Percentiles rank a stretch among this genome's conserved stretches.
Evolutionary conservation across 768 basidiomycete genomes (phyloP).

Genomic region (Kwoniella sp.): DNA sequence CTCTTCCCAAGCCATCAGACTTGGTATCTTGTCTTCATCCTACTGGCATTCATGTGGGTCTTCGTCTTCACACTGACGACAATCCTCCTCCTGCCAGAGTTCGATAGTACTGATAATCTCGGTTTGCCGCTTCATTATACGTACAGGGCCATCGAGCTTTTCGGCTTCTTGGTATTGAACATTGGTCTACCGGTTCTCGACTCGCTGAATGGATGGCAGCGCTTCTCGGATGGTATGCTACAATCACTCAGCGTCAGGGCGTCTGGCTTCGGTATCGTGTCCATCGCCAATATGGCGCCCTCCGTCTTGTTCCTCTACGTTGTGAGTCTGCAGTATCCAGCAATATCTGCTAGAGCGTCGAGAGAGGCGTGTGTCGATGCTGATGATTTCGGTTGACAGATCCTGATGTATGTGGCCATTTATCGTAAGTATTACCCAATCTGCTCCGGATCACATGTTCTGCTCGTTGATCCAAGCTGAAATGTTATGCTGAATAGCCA

Average conservation of each 20-base stretch:
- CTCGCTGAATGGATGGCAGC: constrained; percentile 27
- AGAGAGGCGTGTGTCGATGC: neutral
- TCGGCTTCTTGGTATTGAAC: constrained; percentile 45
- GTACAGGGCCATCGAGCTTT: constrained; percentile 36
- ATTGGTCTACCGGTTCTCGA: constrained; percentile 39
- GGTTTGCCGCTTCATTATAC: neutral
- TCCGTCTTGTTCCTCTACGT: constrained; percentile 45
- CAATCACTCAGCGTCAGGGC: constrained; percentile 48
- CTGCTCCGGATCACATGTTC: no score
- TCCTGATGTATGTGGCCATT: constrained; percentile 51
- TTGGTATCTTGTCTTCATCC: constrained; percentile 45
- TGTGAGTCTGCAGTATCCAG: constrained; percentile 13
- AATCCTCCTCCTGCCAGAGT: no score
- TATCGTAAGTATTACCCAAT: constrained; percentile 38
- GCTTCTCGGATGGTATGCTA: constrained; percentile 43
- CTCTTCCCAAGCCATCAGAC: constrained; percentile 53
- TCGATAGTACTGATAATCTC: no score
- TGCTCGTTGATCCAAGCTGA: no score
- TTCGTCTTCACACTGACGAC: no score
- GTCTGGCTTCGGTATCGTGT: constrained; percentile 46
- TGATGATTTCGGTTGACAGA: constrained; percentile 18
- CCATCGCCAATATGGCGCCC: constrained; percentile 38
- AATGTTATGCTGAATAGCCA: constrained; percentile 30
- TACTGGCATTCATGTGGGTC: constrained; percentile 41
- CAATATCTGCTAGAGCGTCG: neutral